A percentile compares a stretch with the other conserved stretches of the same genome.
Evolutionary conservation across 2,329 filamentous ascomycete species (phyloP).

Genomic region (Hansfordia pulvinata): DNA sequence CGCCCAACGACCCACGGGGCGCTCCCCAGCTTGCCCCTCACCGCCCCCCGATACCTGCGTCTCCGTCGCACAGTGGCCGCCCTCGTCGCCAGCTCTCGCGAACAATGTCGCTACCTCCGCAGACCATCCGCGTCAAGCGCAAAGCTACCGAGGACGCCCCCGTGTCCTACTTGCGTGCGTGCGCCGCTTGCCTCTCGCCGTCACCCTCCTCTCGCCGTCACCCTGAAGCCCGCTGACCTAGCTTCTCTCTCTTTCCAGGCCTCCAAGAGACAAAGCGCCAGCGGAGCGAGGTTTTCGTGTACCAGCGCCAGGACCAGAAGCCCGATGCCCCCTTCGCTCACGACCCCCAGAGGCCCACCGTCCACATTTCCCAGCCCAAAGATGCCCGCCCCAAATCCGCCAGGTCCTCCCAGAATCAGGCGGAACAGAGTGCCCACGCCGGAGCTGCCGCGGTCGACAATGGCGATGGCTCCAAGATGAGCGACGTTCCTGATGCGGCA

Average conservation of each 20-base stretch:
- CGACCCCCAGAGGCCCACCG: constrained; percentile 22
- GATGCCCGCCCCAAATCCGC: too few species aligned
- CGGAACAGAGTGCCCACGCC: constrained; percentile 5
- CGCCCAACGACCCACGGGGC: too few species aligned
- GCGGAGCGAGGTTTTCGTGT: constrained; percentile 39
- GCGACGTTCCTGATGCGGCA: constrained; percentile 3
- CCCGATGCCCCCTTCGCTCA: constrained; percentile 12
- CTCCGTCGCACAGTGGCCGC: neutral
- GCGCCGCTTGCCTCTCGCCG: constrained; percentile 3
- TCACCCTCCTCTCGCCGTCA: constrained; percentile 2
- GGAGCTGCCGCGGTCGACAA: constrained; percentile 4
- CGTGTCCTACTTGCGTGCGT: constrained; percentile 41
- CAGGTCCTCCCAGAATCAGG: constrained; percentile 9
- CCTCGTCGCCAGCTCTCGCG: neutral
- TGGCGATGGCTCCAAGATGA: constrained; percentile 2
- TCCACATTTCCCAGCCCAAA: constrained; percentile 31
- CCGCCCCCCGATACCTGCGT: too few species aligned
- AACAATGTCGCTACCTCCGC: constrained; percentile 42
- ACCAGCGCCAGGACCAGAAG: constrained; percentile 32
- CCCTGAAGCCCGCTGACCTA: too few species aligned
- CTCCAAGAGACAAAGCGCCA: constrained; percentile 41
- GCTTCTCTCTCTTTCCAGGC: constrained; percentile 20
- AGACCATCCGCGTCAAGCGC: constrained; percentile 47
- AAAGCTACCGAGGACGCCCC: constrained; percentile 40
- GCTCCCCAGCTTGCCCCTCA: too few species aligned